phyloP scores from a whole-genome alignment of 306 rosid genomes.

The Lupinus albus region DNA sequence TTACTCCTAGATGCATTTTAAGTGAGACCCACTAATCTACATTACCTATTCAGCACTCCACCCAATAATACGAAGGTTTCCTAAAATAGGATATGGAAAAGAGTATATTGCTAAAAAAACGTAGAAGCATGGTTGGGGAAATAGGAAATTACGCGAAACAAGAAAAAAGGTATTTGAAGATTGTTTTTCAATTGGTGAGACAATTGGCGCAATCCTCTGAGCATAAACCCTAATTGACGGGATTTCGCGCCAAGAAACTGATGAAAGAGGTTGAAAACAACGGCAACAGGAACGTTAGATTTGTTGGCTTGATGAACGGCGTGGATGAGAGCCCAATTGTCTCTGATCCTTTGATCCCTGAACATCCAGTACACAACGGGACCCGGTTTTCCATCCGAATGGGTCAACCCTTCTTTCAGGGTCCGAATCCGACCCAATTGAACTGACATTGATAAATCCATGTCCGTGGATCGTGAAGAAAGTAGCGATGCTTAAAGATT shows the following conservation, averaged over 20 bases:
- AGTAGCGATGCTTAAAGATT: neutral
- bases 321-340: constrained; percentile 93
- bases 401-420: constrained; percentile 50
- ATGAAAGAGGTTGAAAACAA: constrained; percentile 84
- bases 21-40: no score
- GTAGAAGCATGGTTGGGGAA: neutral
- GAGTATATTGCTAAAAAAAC: neutral
- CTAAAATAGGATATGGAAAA: no score
- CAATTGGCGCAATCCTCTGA: constrained; percentile 70
- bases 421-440: constrained; percentile 61
- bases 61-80: no score
- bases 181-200: constrained; percentile 49
- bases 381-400: constrained; percentile 51
- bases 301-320: constrained; percentile 76
- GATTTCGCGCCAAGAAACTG: constrained; percentile 81
- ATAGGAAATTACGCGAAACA: constrained; percentile 55
- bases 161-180: constrained; percentile 72
- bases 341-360: constrained; percentile 82
- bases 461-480: neutral
- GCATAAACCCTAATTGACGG: constrained; percentile 91
- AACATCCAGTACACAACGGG: constrained; percentile 98
- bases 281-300: constrained; percentile 69
- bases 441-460: constrained; percentile 52
- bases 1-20: no score
- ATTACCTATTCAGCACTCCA: no score